phyloP scores from a whole-genome alignment of 768 basidiomycete genomes.

The Leccinum rimulosum region DNA sequence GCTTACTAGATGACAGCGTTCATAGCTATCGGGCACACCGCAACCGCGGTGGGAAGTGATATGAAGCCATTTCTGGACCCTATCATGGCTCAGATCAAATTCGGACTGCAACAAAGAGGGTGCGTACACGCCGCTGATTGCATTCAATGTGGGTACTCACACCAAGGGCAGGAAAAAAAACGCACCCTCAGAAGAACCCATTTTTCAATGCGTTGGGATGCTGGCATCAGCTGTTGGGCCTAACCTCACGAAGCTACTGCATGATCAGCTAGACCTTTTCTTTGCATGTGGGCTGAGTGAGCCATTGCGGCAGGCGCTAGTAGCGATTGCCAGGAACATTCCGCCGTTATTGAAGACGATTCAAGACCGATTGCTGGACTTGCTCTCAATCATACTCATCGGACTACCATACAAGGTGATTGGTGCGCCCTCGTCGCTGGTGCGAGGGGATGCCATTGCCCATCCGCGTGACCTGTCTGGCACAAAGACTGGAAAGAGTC shows the following conservation, averaged over 20 bases:
- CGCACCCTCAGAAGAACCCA: constrained; percentile 89
- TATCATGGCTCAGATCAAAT: constrained; percentile 86
- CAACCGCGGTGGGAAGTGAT: constrained; percentile 85
- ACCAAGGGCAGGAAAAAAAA: constrained; percentile 65
- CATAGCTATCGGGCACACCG: constrained; percentile 94
- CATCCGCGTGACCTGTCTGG: constrained; percentile 54
- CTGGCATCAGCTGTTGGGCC: constrained; percentile 93
- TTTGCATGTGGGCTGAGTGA: constrained; percentile 92
- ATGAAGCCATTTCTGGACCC: constrained; percentile 96
- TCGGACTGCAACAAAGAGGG: constrained; percentile 86
- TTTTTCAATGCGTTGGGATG: constrained; percentile 98
- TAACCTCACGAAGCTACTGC: constrained; percentile 90
- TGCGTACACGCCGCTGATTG: constrained; percentile 32
- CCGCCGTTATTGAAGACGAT: constrained; percentile 89
- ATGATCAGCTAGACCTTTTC: constrained; percentile 97
- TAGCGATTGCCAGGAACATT: constrained; percentile 81
- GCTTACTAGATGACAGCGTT: constrained; percentile 56
- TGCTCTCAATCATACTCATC: constrained; percentile 75
- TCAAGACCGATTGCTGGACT: constrained; percentile 91
- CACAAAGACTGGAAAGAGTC: constrained; percentile 54
- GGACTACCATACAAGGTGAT: constrained; percentile 86
- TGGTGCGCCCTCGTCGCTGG: constrained; percentile 71
- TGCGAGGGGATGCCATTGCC: constrained; percentile 49
- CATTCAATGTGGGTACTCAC: constrained; percentile 1
- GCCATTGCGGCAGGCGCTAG: constrained; percentile 79